These are phyloP conservation scores for Alternaria rosae DNA, from an alignment of 2,329 filamentous ascomycete genomes.

Conservation along the genomic window DNA sequence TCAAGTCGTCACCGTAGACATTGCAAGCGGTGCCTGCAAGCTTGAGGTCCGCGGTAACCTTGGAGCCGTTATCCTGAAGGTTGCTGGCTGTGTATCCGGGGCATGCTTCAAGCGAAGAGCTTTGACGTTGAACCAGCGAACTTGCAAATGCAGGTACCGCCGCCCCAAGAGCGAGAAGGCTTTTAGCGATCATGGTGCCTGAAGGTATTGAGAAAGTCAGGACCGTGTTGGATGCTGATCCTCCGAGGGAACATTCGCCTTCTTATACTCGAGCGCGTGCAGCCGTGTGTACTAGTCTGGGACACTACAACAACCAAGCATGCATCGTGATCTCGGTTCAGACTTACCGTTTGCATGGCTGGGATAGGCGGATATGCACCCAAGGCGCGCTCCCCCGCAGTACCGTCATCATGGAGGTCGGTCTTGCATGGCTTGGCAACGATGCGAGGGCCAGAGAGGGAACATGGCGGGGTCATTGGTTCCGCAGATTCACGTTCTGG, in stretches of 20 bases:
- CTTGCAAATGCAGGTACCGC: conserved; percentile 28
- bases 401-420: conserved; percentile 18
- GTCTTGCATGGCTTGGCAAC: conserved; percentile 24
- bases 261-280: conserved; percentile 20
- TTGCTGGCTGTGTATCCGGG: conserved; percentile 73
- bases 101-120: conserved; percentile 53
- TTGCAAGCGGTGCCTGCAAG: conserved; percentile 72
- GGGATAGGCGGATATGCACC: conserved; percentile 13
- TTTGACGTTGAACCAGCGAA: conserved; percentile 27
- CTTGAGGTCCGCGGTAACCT: conserved; percentile 71
- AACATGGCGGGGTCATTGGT: conserved; percentile 19
- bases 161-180: conserved; percentile 31
- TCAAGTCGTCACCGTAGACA: conserved; percentile 65
- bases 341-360: conserved; percentile 13
- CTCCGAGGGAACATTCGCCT: background rate
- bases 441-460: conserved; percentile 13
- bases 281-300: background rate
- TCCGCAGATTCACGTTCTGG: conserved; percentile 2
- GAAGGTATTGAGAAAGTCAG: conserved; percentile 9
- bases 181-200: conserved; percentile 34
- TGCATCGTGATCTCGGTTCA: conserved; percentile 7
- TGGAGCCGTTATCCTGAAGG: conserved; percentile 59
- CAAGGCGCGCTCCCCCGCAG: conserved; percentile 34
- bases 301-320: background rate
- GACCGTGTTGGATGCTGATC: conserved; percentile 6